A percentile compares a stretch with the other conserved stretches of the same genome.
Evolutionary conservation across 192 early-diverging fungal genomes (phyloP).

Genomic region (Linnemannia zychae): DNA sequence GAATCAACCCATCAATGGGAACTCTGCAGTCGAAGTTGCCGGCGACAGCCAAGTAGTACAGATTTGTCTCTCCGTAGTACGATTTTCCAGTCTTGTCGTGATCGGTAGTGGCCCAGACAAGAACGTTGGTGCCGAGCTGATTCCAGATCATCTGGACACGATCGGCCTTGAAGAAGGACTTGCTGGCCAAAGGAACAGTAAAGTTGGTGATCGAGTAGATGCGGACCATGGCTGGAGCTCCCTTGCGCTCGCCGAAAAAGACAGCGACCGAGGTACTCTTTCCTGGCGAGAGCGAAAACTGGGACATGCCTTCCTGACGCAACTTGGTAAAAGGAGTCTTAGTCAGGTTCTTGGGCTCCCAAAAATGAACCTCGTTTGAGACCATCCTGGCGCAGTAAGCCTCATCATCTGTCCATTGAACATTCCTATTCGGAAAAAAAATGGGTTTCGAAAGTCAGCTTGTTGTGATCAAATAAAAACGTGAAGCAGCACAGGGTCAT

Average conservation of each 20-base stretch:
- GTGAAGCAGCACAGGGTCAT: background rate
- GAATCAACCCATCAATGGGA: constrained; percentile 89
- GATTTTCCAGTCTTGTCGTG: constrained; percentile 95
- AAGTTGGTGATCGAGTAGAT: constrained; percentile 89
- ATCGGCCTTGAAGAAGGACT: constrained; percentile 97
- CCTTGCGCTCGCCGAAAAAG: constrained; percentile 91
- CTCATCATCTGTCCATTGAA: constrained; percentile 97
- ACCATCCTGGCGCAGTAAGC: constrained; percentile 87
- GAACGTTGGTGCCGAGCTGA: constrained; percentile 84
- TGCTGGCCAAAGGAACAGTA: constrained; percentile 79
- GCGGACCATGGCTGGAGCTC: constrained; percentile 86
- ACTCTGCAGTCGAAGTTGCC: constrained; percentile 96
- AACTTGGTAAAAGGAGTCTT: constrained; percentile 71
- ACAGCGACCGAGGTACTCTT: constrained; percentile 85
- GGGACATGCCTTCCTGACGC: constrained; percentile 79
- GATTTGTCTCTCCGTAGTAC: constrained; percentile 97
- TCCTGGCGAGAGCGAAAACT: constrained; percentile 93
- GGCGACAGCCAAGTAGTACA: constrained; percentile 92
- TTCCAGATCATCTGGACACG: constrained; percentile 96
- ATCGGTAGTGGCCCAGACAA: constrained; percentile 95
- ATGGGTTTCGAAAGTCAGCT: background rate
- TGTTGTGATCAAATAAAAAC: background rate
- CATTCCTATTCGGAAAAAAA: constrained; percentile 68
- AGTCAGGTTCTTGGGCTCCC: constrained; percentile 72
- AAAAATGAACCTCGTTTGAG: constrained; percentile 92